Conservation (phyloP, 2,329 filamentous ascomycete genomes). For the Monosporascus cannonballus region DNA sequence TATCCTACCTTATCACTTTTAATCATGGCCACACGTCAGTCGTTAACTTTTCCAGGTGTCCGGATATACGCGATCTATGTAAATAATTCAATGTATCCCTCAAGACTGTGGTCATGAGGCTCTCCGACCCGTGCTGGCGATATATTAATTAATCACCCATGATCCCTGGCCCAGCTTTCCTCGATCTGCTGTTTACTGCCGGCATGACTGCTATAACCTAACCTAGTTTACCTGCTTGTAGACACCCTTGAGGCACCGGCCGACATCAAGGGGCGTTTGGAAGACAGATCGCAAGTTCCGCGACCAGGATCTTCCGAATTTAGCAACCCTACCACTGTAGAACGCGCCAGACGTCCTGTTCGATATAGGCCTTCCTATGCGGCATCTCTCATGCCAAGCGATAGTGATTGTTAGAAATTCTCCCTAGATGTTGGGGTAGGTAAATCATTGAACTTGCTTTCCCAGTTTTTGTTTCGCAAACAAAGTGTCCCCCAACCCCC, state of each 20-base stretch:
- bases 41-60: background rate
- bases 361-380: background rate
- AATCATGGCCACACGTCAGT: background rate
- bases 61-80: no score
- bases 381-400: background rate
- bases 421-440: no score
- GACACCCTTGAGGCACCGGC: background rate
- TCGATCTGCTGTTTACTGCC: background rate
- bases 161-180: background rate
- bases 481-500: no score
- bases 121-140: background rate
- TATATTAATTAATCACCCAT: background rate
- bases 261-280: background rate
- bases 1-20: no score
- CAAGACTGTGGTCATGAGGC: background rate
- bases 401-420: no score
- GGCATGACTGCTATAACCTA: background rate
- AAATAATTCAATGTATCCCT: background rate
- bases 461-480: no score
- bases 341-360: no score
- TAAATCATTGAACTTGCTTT: no score
- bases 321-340: no score
- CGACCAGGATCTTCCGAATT: background rate
- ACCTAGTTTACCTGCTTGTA: background rate
- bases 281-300: background rate